Conservation (phyloP, 1,284 basidiomycete genomes). For the Agroathelia rolfsii region DNA sequence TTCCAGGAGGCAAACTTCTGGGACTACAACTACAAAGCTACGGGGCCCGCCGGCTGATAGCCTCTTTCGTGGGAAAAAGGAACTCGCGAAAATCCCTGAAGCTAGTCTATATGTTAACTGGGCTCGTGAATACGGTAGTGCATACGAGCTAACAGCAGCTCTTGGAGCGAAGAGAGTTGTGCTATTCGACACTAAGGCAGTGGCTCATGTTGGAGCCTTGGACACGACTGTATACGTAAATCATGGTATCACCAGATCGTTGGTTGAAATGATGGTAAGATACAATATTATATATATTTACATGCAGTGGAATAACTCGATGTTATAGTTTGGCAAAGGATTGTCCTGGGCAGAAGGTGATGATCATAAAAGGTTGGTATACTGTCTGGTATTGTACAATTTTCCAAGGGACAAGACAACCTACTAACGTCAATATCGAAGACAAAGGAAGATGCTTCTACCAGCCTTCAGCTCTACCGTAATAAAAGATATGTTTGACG, state of each 20-base stretch:
- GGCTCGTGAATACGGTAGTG: slow-evolving; percentile 37
- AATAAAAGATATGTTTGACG: slow-evolving; percentile 23
- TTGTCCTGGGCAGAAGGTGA: slow-evolving; percentile 44
- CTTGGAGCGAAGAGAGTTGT: slow-evolving; percentile 32
- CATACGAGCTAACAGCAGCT: slow-evolving; percentile 29
- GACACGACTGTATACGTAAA: slow-evolving; percentile 41
- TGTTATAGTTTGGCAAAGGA: slow-evolving; percentile 36
- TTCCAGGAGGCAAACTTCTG: too few relatives aligned
- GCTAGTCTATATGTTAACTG: slow-evolving; percentile 20
- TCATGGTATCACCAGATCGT: slow-evolving; percentile 23
- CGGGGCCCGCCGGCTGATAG: slow-evolving; percentile 20
- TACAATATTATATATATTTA: not conserved
- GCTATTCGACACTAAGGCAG: slow-evolving; percentile 44
- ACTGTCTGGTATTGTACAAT: not conserved
- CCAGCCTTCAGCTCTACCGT: slow-evolving; percentile 32
- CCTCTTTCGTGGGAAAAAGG: slow-evolving; percentile 17
- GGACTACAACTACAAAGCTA: slow-evolving; percentile 25
- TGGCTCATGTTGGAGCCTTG: slow-evolving; percentile 38
- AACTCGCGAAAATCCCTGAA: slow-evolving; percentile 11
- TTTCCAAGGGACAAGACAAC: not conserved
- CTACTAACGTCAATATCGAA: slow-evolving; percentile 9
- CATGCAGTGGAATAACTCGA: not conserved
- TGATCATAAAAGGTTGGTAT: slow-evolving; percentile 28
- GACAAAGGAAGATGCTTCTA: slow-evolving; percentile 31
- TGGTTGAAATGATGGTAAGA: slow-evolving; percentile 34